Evolutionary conservation across 2,329 filamentous ascomycete genomes (phyloP), one percentile per base, ranked within the genome.

Genomic region (Paecilomyces dactylethromorphus): DNA sequence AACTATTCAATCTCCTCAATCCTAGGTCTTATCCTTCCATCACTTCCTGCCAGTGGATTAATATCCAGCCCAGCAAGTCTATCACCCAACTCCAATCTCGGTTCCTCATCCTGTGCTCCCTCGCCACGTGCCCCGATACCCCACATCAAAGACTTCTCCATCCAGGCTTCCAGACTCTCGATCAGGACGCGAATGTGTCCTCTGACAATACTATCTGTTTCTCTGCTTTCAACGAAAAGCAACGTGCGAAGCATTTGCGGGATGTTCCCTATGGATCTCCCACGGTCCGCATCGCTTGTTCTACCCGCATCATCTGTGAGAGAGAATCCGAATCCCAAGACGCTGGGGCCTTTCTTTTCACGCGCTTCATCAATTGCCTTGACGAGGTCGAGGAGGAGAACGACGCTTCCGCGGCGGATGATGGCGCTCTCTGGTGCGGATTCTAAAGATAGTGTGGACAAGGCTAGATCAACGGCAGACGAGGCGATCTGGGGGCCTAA

Each of bases 1-100:
- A 31, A 26, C 32, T 64, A 77, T 59, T 78, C 76, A 62, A 78
- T 76, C 63, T 78, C 76, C 57, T 78, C 74, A 56, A 78, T 78
- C 24, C 68, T 68, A 1, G 74, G 74, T 22, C 65, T 60, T 21
- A 61, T 56, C 24, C 45, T 58, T n/a, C 56, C 60, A 54, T 56
- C 59, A 26, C 53, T 60, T 2, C 64, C 66, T 64, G 68, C 63
- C 57, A 73, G 57, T 12, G 75, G 75, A 60, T 74, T 58, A 53
- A 78, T 63, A 58, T 62, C 60, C 53, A 78, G 62, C 2, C 76
- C 76, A 56, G 73, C 74, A 59, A 78, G 69, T 5, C 63, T 66
- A 64, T 75, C 71, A 7, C 72, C 71, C 22, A 78, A 57, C 52
- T 70, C 71, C 52, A 76, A 60, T 50, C 64, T 62, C 1, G 68